These are phyloP conservation scores for Bruguiera parviflora DNA, from an alignment of 345 rosid genomes.

Conservation along the genomic window DNA sequence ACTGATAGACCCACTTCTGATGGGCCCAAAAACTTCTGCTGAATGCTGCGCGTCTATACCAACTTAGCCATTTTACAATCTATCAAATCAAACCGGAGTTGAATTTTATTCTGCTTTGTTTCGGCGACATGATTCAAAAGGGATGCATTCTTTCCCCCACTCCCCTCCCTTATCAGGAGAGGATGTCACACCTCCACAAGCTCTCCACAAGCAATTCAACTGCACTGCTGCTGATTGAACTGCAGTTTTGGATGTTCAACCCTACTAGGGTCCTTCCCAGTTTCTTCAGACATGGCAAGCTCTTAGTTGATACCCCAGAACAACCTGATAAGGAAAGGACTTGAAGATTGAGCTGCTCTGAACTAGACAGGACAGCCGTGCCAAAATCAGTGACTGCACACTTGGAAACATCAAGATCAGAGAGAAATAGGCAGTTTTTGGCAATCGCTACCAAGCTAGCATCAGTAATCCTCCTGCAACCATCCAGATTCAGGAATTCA, in stretches of 20 bases:
- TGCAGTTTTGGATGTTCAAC: constrained; percentile 77
- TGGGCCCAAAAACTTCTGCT: constrained; percentile 30
- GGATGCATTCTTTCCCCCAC: not conserved
- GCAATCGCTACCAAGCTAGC: constrained; percentile 59
- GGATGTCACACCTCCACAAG: constrained; percentile 84
- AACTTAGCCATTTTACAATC: constrained; percentile 15
- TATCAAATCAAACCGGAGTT: constrained; percentile 1
- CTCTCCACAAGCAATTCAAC: constrained; percentile 56
- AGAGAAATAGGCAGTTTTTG: constrained; percentile 62
- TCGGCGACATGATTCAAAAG: not conserved
- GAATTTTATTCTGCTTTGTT: constrained; percentile 4
- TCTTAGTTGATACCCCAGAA: constrained; percentile 56
- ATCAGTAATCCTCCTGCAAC: constrained; percentile 68
- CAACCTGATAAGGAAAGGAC: constrained; percentile 74
- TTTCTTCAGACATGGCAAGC: constrained; percentile 47
- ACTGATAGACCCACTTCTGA: constrained; percentile 10
- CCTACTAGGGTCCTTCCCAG: constrained; percentile 71
- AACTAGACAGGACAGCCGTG: constrained; percentile 47
- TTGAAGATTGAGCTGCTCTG: constrained; percentile 59
- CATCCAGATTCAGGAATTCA: constrained; percentile 66
- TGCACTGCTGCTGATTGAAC: constrained; percentile 48
- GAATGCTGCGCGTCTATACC: constrained; percentile 20
- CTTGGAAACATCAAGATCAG: constrained; percentile 73
- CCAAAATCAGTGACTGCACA: constrained; percentile 69
- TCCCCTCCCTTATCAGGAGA: constrained; percentile 38